Percentiles rank a stretch among this genome's conserved stretches.
Conservation (phyloP, 106 monocot genomes). For the Agapanthus africanus region DNA sequence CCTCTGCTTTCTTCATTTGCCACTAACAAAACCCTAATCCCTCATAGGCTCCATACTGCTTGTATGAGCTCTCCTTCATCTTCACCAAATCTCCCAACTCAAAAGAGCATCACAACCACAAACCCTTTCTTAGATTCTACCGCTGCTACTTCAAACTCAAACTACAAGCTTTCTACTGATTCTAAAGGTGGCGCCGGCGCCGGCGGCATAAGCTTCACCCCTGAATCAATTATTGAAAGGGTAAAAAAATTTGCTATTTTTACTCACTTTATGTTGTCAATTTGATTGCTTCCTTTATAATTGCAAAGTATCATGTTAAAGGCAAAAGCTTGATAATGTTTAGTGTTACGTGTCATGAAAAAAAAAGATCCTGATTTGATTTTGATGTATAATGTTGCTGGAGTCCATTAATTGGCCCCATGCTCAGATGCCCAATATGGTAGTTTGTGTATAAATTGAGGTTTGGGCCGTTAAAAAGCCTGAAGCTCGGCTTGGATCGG, state of each 20-base stretch:
- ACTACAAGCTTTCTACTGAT: not conserved
- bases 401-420: too few species aligned
- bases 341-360: too few species aligned
- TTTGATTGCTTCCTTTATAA: not conserved
- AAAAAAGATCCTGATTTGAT: too few species aligned
- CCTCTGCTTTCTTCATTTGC: not conserved
- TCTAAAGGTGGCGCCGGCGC: not conserved
- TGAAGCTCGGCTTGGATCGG: too few species aligned
- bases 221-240: constrained; percentile 2
- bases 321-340: too few species aligned
- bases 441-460: too few species aligned
- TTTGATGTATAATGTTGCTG: not conserved
- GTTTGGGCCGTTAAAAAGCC: too few species aligned
- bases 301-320: not conserved
- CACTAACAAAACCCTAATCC: not conserved
- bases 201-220: not conserved
- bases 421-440: too few species aligned
- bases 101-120: not conserved
- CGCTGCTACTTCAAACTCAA: not conserved
- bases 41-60: not conserved
- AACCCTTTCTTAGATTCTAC: not conserved
- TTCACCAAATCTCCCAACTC: not conserved
- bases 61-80: not conserved
- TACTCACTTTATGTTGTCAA: not conserved
- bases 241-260: not conserved